Evolutionary conservation across 164 flowering plant species (phyloP).

Genomic region (Berberis vulgaris): DNA sequence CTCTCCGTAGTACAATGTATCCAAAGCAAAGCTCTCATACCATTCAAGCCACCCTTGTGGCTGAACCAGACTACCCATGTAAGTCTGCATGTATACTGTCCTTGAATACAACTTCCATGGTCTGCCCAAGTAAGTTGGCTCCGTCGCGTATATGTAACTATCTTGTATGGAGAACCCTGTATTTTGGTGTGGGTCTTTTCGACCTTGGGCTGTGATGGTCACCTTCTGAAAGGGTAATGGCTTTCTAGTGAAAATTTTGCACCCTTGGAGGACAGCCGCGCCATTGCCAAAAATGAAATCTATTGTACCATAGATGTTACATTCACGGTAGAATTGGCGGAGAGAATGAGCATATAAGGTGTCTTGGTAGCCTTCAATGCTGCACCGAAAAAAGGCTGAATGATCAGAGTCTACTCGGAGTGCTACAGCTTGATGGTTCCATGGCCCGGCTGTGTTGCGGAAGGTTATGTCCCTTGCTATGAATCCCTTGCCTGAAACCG

Average conservation of each 20-base stretch:
- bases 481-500: slow-evolving; percentile 80
- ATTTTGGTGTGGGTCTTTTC: slow-evolving; percentile 68
- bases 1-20: slow-evolving; percentile 78
- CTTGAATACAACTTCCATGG: slow-evolving; percentile 89
- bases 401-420: slow-evolving; percentile 81
- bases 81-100: slow-evolving; percentile 76
- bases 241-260: slow-evolving; percentile 63
- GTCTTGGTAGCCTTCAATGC: slow-evolving; percentile 88
- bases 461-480: slow-evolving; percentile 84
- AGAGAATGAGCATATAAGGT: slow-evolving; percentile 88
- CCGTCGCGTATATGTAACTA: slow-evolving; percentile 50
- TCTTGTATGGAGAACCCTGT: slow-evolving; percentile 76
- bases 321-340: slow-evolving; percentile 84
- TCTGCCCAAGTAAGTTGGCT: slow-evolving; percentile 79
- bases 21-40: slow-evolving; percentile 61
- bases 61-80: slow-evolving; percentile 55
- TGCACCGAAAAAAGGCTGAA: slow-evolving; percentile 80
- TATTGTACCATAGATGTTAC: slow-evolving; percentile 70
- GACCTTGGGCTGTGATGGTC: slow-evolving; percentile 84
- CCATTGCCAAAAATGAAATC: slow-evolving; percentile 95
- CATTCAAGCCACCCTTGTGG: slow-evolving; percentile 95
- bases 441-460: slow-evolving; percentile 82
- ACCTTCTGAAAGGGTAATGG: slow-evolving; percentile 77
- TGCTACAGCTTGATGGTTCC: slow-evolving; percentile 70
- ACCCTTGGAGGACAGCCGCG: slow-evolving; percentile 72